These are phyloP conservation scores for Yarrowia yakushimensis DNA, from an alignment of 805 yeast genomes.

Conservation along the genomic window DNA sequence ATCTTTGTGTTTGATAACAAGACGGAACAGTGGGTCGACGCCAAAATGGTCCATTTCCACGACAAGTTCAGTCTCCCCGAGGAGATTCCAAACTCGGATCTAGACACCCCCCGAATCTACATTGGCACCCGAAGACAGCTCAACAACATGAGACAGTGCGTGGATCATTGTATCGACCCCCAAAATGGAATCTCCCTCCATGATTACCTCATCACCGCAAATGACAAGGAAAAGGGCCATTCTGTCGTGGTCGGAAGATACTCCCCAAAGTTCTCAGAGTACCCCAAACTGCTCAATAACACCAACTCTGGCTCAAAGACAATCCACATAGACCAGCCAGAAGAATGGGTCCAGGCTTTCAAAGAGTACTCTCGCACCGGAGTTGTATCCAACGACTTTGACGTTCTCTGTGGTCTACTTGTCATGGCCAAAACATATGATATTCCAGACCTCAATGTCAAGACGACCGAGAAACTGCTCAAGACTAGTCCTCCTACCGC, in stretches of 20 bases:
- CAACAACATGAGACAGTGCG: conserved; percentile 16
- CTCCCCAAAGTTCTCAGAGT: conserved; percentile 13
- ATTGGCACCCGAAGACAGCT: conserved; percentile 22
- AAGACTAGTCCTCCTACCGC: not conserved
- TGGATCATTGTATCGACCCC: not conserved
- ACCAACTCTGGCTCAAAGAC: not conserved
- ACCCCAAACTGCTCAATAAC: conserved; percentile 4
- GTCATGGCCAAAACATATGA: conserved; percentile 21
- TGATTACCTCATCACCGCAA: conserved; percentile 6
- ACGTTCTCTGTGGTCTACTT: conserved; percentile 4
- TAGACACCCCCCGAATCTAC: conserved; percentile 23
- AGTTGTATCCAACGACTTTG: not conserved
- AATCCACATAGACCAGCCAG: conserved; percentile 23
- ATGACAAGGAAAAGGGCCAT: not conserved
- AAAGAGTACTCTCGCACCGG: conserved; percentile 1
- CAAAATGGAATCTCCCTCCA: not conserved
- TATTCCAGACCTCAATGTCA: conserved; percentile 4
- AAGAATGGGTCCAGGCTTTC: conserved; percentile 16
- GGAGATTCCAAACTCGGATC: not conserved
- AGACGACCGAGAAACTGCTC: conserved; percentile 12
- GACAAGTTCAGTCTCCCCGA: conserved; percentile 17
- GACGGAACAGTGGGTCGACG: conserved; percentile 24
- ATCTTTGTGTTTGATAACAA: conserved; percentile 21
- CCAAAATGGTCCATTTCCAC: conserved; percentile 18
- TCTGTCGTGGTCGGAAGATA: not conserved